These are phyloP conservation scores for Cucumis hystrix DNA, from an alignment of 306 rosid species.

Conservation along the genomic window DNA sequence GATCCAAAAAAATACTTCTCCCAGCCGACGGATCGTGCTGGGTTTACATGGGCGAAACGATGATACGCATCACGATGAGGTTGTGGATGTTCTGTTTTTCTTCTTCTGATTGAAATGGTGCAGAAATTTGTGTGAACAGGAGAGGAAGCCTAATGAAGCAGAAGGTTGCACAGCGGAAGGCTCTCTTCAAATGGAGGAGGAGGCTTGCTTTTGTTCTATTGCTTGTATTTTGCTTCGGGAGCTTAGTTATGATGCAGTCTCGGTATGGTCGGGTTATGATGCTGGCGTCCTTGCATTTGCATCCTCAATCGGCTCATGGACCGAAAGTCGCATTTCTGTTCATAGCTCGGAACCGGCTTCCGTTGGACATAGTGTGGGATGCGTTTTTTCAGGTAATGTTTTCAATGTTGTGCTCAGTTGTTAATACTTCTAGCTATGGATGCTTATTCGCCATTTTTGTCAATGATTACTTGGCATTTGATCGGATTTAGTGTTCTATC, in stretches of 20 bases:
- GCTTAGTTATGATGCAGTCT: slow-evolving; percentile 55
- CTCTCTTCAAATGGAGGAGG: slow-evolving; percentile 62
- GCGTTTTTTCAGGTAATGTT: slow-evolving; percentile 58
- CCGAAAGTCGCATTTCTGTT: slow-evolving; percentile 90
- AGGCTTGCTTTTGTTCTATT: slow-evolving; percentile 34
- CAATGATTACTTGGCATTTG: not conserved
- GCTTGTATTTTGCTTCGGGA: slow-evolving; percentile 53
- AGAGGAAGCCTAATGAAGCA: slow-evolving; percentile 49
- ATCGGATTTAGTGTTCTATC: not conserved
- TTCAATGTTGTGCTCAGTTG: not conserved
- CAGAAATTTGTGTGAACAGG: slow-evolving; percentile 16
- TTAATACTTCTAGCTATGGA: not conserved
- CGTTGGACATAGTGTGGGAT: slow-evolving; percentile 87
- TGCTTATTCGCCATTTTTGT: slow-evolving; percentile 5
- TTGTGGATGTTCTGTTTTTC: not conserved
- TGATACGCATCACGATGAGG: not conserved
- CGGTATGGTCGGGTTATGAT: slow-evolving; percentile 47
- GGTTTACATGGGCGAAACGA: not conserved
- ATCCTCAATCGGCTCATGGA: slow-evolving; percentile 20
- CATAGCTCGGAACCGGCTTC: slow-evolving; percentile 82
- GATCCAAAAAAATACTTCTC: not conserved
- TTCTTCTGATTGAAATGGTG: slow-evolving; percentile 22
- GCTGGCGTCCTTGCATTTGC: slow-evolving; percentile 31
- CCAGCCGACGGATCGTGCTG: slow-evolving; percentile 39
- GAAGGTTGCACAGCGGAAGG: slow-evolving; percentile 52